A percentile compares a stretch with the other conserved stretches of the same genome.
These are phyloP conservation scores for Pythium rishiriense DNA, from an alignment of 352 stramenopile species.

Conservation along the genomic window DNA sequence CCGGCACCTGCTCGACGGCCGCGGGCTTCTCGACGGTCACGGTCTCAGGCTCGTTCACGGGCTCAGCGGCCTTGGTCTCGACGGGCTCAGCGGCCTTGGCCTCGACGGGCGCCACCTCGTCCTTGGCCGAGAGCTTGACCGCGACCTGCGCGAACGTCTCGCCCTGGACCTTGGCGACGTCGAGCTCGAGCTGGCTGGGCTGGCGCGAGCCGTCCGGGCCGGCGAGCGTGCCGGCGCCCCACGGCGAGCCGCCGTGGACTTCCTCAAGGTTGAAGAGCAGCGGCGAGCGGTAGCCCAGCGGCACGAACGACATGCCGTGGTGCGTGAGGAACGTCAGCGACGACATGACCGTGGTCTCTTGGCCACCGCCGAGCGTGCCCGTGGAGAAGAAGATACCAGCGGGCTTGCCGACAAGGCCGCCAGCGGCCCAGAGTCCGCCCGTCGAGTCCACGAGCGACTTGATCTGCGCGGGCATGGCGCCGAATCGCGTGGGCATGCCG, in stretches of 20 bases:
- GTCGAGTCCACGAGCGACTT: slow-evolving; percentile 88
- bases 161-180: slow-evolving; percentile 77
- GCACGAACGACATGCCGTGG: slow-evolving; percentile 91
- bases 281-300: slow-evolving; percentile 69
- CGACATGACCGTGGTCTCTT: slow-evolving; percentile 89
- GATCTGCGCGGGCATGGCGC: slow-evolving; percentile 82
- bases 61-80: neutral
- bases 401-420: slow-evolving; percentile 85
- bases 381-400: slow-evolving; percentile 89
- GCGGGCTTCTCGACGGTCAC: slow-evolving; percentile 1
- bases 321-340: slow-evolving; percentile 86
- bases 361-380: slow-evolving; percentile 74
- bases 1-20: neutral
- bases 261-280: slow-evolving; percentile 78
- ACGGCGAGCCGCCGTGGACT: slow-evolving; percentile 74
- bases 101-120: neutral
- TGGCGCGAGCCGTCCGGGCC: slow-evolving; percentile 79
- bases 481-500: slow-evolving; percentile 83
- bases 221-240: slow-evolving; percentile 84
- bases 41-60: neutral
- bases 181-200: slow-evolving; percentile 77
- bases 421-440: slow-evolving; percentile 82
- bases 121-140: slow-evolving; percentile 1
- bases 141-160: slow-evolving; percentile 74
- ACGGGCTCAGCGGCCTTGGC: neutral